Percentiles rank a stretch among this genome's conserved stretches.
phyloP scores from a whole-genome alignment of 2,329 filamentous ascomycete genomes.

The Lachnellula cervina region DNA sequence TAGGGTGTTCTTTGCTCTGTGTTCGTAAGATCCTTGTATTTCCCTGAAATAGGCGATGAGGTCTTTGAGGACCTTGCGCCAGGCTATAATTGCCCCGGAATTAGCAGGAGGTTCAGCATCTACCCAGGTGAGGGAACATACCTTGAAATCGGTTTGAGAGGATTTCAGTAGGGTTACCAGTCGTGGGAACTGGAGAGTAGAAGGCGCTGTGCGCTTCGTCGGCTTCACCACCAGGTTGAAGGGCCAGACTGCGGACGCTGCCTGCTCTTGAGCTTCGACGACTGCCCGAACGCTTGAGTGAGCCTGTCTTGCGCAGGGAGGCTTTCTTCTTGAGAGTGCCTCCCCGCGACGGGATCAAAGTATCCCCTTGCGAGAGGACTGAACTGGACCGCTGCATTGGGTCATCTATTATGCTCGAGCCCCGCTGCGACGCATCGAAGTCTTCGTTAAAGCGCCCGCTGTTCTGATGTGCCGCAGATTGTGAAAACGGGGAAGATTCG shows the following conservation, averaged over 20 bases:
- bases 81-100: conserved; percentile 50
- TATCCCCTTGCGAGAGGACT: conserved; percentile 35
- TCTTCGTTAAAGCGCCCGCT: conserved; percentile 61
- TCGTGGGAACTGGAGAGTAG: conserved; percentile 82
- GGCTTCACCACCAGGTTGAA: conserved; percentile 64
- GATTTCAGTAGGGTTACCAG: conserved; percentile 80
- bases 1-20: conserved; percentile 72
- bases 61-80: conserved; percentile 93
- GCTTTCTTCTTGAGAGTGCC: conserved; percentile 87
- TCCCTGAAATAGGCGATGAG: conserved; percentile 92
- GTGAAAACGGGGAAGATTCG: conserved; percentile 22
- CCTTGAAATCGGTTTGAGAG: conserved; percentile 86
- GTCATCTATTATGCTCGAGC: conserved; percentile 56
- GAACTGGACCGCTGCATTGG: conserved; percentile 59
- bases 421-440: conserved; percentile 65
- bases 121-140: conserved; percentile 37
- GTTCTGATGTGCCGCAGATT: conserved; percentile 19
- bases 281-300: conserved; percentile 74
- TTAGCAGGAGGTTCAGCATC: conserved; percentile 10
- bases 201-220: conserved; percentile 79
- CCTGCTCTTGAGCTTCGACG: conserved; percentile 77
- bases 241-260: conserved; percentile 74
- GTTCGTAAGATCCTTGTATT: conserved; percentile 83
- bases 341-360: conserved; percentile 41
- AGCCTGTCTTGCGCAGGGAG: conserved; percentile 68